Base-by-base conservation (phyloP, 805 yeast species). In the Pichia exigua region DNA sequence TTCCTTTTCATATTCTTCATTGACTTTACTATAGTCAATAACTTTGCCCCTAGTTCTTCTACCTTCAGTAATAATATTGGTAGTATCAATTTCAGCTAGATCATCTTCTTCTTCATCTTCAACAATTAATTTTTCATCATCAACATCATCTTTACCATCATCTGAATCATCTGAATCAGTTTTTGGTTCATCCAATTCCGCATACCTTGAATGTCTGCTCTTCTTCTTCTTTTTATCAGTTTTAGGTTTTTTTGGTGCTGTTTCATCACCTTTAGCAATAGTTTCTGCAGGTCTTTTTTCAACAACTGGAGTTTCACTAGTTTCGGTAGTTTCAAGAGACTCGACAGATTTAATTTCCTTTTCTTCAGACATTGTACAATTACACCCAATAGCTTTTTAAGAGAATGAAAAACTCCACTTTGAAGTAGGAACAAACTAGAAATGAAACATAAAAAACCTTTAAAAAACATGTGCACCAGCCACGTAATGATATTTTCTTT, bases 1-100 rank as follows among this genome's bases (percentile, higher is more conserved):
- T 39, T 79, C 83, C 47, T 70, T 71, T 49, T 78, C 81, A 60
- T 87, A 68, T 63, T 86, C 79, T 58, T 80, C 85, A 21, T 89
- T 87, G 17, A 95, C 89, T 69, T 87, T 84, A 52, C 81, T 74
- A 67, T 85, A 90, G 69, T 90, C 97, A 59, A 91, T 85, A 20
- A 84, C 85, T 63, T 83, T 85, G 17, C 97, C 95, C 59, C 97
- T 79, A 9, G 97, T 90, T 73, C 97, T 86, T 69, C 95, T 77
- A 15, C 95, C 94, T 18, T 80, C 71, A n/a, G 85, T 76, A 57
- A 89, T 89, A 65, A 90, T 89, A 69, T 90, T 91, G 41, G 89
- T 72, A 41, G 85, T 74, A 63, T 87, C 95, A 58, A 90, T 87
- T 68, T 85, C 95, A 38, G 77, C 75, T 57, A 88, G 73, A 60